A percentile compares a stretch with the other conserved stretches of the same genome.
phyloP scores from a whole-genome alignment of 2,329 filamentous ascomycete species.

The Akanthomyces lecanii region DNA sequence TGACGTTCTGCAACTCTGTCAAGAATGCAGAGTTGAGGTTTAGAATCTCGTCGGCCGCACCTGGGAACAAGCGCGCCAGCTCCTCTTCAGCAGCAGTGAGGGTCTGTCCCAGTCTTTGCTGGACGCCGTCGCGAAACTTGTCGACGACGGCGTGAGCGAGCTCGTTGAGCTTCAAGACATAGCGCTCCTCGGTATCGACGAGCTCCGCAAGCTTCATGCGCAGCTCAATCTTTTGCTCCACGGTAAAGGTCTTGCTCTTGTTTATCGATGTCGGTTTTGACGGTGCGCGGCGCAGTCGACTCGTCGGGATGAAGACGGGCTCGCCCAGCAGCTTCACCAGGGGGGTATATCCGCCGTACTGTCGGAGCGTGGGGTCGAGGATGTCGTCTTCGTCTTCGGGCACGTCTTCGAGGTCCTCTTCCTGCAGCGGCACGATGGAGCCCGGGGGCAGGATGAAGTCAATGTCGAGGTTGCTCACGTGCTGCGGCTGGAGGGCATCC shows the following conservation, averaged over 20 bases:
- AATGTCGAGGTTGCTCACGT: slow-evolving; percentile 78
- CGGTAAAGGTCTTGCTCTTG: slow-evolving; percentile 70
- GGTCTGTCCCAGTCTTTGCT: slow-evolving; percentile 53
- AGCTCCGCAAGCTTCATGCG: slow-evolving; percentile 87
- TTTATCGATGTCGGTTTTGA: slow-evolving; percentile 81
- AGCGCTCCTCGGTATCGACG: slow-evolving; percentile 89
- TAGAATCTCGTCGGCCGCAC: slow-evolving; percentile 73
- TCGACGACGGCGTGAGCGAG: slow-evolving; percentile 76
- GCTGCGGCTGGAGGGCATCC: slow-evolving; percentile 73
- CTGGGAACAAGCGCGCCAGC: slow-evolving; percentile 74
- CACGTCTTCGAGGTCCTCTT: slow-evolving; percentile 56
- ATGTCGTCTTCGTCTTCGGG: slow-evolving; percentile 62
- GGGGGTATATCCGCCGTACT: slow-evolving; percentile 74
- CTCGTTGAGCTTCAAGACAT: slow-evolving; percentile 82
- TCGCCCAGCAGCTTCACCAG: slow-evolving; percentile 78
- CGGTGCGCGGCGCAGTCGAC: slow-evolving; percentile 76
- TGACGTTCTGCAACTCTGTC: slow-evolving; percentile 66
- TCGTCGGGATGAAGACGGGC: slow-evolving; percentile 80
- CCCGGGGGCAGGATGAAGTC: slow-evolving; percentile 81
- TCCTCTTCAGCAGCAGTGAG: slow-evolving; percentile 69
- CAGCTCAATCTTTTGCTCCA: slow-evolving; percentile 77
- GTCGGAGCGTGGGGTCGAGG: slow-evolving; percentile 57
- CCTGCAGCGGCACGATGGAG: slow-evolving; percentile 62
- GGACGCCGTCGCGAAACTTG: slow-evolving; percentile 71
- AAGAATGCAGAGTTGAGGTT: slow-evolving; percentile 79